phyloP scores from a whole-genome alignment of 805 yeast genomes.

The Metschnikowia lochheadii region DNA sequence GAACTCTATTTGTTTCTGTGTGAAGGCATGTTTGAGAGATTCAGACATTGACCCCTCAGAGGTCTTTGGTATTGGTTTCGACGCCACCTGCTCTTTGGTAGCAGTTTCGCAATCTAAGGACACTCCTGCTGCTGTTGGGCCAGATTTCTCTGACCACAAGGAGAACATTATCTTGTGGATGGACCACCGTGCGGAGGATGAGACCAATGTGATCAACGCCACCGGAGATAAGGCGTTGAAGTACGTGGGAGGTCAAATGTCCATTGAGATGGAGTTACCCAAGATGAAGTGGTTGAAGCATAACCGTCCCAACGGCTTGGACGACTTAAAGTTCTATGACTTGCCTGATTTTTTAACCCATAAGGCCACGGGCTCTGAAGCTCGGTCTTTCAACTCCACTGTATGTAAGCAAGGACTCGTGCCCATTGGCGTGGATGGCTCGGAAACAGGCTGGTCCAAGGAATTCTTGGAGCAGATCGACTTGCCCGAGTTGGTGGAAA shows the following conservation, averaged over 20 bases:
- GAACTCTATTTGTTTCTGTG: slow-evolving; percentile 82
- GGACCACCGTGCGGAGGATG: slow-evolving; percentile 92
- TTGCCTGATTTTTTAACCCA: slow-evolving; percentile 89
- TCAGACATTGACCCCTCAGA: slow-evolving; percentile 63
- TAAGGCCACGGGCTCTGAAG: slow-evolving; percentile 82
- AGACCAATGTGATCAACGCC: slow-evolving; percentile 75
- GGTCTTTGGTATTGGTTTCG: slow-evolving; percentile 89
- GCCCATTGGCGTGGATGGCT: slow-evolving; percentile 87
- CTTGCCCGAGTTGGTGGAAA: slow-evolving; percentile 70
- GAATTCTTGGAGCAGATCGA: slow-evolving; percentile 69
- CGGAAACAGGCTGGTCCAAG: slow-evolving; percentile 83
- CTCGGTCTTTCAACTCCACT: slow-evolving; percentile 83
- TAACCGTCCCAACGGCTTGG: slow-evolving; percentile 60
- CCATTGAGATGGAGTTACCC: slow-evolving; percentile 97
- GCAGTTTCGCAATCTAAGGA: slow-evolving; percentile 64
- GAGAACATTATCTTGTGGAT: slow-evolving; percentile 94
- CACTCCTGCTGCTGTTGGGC: slow-evolving; percentile 84
- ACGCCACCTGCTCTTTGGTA: slow-evolving; percentile 94
- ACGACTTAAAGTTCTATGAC: slow-evolving; percentile 80
- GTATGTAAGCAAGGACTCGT: slow-evolving; percentile 96
- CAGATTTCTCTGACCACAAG: slow-evolving; percentile 65
- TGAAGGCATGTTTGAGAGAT: slow-evolving; percentile 67
- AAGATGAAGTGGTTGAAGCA: slow-evolving; percentile 95
- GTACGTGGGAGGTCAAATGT: slow-evolving; percentile 96
- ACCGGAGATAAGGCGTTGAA: slow-evolving; percentile 75